Evolutionary conservation across 768 basidiomycete genomes (phyloP), one percentile per base, ranked within the genome.

Genomic region (Tricholoma matsutake): DNA sequence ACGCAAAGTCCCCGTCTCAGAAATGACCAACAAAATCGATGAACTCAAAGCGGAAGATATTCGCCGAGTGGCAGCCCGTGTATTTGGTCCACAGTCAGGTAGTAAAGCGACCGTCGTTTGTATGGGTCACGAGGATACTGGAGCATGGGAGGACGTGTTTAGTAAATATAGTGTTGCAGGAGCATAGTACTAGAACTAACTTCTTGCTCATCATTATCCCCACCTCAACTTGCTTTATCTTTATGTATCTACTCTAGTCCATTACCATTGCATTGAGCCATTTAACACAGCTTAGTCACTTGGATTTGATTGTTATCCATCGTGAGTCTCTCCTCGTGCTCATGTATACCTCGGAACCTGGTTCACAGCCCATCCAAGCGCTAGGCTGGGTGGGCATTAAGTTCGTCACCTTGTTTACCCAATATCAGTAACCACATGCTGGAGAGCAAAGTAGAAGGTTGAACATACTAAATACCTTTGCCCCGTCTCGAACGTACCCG

Each of bases 1-100:
- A 60, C 86, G 91, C 66, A 94, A 91, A 72, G 83, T 97, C 43
- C 86, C 92, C 13, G 81, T 94, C n/a, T 79, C 85, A 9, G 95
- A 98, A 73, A 98, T 98, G 96, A 88, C 88, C 56, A 86, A 82
- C 5, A 88, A 88, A 69, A 91, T 98, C 62, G 92, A 94, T 73
- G 77, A 79, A 37, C 86, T 98, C 59, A 85, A 85, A 7, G 70
- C 86, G 1, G 80, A 84, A 47, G 87, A 89, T 60, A 78, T 98
- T 31, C 85, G 81, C 60, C 83, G 87, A 20, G 93, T 94, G 10
- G 94, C 94, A 4, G 78, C 77, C 22, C 85, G 88, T 28, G 73
- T 97, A 28, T 91, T 96, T 68, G 85, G 89, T 16, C 82, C 83
- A 0, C 75, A 82, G 32, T 84, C 81, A 2, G 79, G 81, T 14